Conservation (phyloP, 306 rosid species). For the Dryas drummondii region DNA sequence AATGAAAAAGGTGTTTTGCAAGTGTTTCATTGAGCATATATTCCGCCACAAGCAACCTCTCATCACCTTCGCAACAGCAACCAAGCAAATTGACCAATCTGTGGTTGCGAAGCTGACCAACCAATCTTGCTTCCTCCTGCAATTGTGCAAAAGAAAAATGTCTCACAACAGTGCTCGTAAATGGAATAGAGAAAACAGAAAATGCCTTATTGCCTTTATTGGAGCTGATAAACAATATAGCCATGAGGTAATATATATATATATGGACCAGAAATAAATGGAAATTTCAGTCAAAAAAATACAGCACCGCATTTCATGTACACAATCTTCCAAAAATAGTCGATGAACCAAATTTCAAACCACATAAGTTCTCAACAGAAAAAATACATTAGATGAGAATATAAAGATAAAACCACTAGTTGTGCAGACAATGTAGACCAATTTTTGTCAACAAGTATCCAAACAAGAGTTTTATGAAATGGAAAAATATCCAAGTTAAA, state of each 20-base stretch:
- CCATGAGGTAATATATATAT: background rate
- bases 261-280: background rate
- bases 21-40: conserved; percentile 83
- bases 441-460: background rate
- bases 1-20: conserved; percentile 77
- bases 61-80: conserved; percentile 71
- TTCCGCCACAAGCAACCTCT: conserved; percentile 83
- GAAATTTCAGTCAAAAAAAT: background rate
- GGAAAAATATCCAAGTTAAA: background rate
- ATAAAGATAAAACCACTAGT: background rate
- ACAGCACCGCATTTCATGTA: background rate
- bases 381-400: background rate
- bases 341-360: background rate
- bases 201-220: background rate
- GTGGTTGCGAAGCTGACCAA: conserved; percentile 80
- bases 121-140: conserved; percentile 76
- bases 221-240: background rate
- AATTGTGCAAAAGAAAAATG: conserved; percentile 16
- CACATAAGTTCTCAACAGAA: background rate
- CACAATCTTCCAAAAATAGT: background rate
- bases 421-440: background rate
- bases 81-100: conserved; percentile 74
- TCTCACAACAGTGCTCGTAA: background rate
- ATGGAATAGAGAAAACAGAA: background rate
- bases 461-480: background rate